Evolutionary conservation across 2,329 filamentous ascomycete genomes (phyloP), one percentile per base, ranked within the genome.

Genomic region (Cyphellophora europaea): DNA sequence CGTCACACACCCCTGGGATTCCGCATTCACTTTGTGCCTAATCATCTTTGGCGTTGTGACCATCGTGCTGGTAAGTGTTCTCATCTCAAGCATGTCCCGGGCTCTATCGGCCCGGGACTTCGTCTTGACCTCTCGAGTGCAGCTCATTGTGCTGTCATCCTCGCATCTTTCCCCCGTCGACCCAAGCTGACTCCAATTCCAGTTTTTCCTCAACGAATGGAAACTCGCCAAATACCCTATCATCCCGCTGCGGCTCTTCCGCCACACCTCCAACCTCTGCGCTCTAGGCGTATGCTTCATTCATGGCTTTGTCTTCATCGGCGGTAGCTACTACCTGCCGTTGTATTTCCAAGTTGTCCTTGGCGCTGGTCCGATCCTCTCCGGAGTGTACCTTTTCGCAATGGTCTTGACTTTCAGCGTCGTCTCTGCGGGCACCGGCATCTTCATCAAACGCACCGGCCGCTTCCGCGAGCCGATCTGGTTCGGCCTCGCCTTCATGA

Each of bases 301-400:
- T 42, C 84, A 93, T 55, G 79, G 79, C 29, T 72, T 79, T 47
- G 76, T 82, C 44, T 89, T 89, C 64, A 86, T 89, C 51, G 74
- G 79, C 1, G 76, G 74, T 18, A 76, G 73, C 42, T 93, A 89
- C 66, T 93, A 82, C 61, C 67, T 93, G 4, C 85, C 85, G 0
- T 69, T 93, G 2, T 94, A 93, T 64, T 89, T 87, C 59, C 85
- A 93, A 59, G 72, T 79, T 33, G 77, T 83, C 33, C 67, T 84
- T 28, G 71, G 80, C 32, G 75, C 75, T 2, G 68, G 71, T 0
- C 79, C 84, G 0, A 71, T 88, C 21, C 62, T 81, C 18, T 82
- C 77, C 1, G 85, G 85, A 32, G 75, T 88, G 32, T 85, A 85
- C 51, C 57, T 86, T 11, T 66, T 91, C 11, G 79, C 84, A 0